Base-by-base conservation (phyloP, 2,329 filamentous ascomycete species). In the Biscogniauxia sp. region DNA sequence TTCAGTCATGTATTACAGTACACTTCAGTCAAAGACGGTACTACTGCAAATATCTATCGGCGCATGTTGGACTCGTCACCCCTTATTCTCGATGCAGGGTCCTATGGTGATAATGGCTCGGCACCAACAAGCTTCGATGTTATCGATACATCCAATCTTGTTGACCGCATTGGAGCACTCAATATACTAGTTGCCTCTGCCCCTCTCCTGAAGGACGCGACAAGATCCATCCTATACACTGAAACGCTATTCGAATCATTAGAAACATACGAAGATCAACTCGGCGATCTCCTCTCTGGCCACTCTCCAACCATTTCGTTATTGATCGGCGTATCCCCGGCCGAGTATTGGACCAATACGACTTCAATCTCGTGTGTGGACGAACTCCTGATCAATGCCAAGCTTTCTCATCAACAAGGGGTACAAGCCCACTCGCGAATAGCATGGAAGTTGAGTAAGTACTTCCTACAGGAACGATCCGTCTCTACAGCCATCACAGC, bases 81-180 rank as follows among this genome's bases (percentile, higher is more conserved):
- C 0, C 68, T 86, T 2, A 60, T 70, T 1, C 73, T 87, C 4
- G 78, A 84, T 53, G 53, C 68, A 1, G 61, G 61, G 1, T 74
- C 76, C 3, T 86, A 85, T 63, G 69, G 71, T 1, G 63, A 64
- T 3, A 57, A 56, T 6, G 68, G 69, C 1, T 55, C 58, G 15
- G 79, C 75, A 0, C 80, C 82, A 0, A 70, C 64, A 4, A 52
- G 58, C 3, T 88, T 88, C 65, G 79, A 87, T 66, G 74, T 82
- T 3, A 82, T 88, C 57, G 84, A 88, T 62, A 85, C 83, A 0
- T 84, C 70, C 57, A 80, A 79, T 56, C 70, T 84, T 11, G 68
- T 74, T 1, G 79, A 82, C 59, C 74, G 78, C 55, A 20, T 80
- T 7, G 81, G 80, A 19, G 60, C 69, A 11, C 59, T 84, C 8